Percentiles rank a stretch among this genome's conserved stretches.
Conservation (phyloP, 139 green algal species). For the Chlamydomonas sphaeroides region DNA sequence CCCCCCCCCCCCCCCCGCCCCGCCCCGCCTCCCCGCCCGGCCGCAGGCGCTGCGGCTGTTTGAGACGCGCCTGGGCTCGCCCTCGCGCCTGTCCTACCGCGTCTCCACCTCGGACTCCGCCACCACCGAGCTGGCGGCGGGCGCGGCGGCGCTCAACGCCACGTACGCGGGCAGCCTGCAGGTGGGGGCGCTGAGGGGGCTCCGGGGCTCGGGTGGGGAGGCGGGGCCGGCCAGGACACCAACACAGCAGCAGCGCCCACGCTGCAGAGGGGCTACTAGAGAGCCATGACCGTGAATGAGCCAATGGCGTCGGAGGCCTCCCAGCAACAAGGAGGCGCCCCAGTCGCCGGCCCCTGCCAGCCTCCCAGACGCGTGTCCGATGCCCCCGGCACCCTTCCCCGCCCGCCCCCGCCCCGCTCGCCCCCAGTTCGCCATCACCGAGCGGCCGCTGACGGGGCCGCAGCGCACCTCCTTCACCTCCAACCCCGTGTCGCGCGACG, state of each 20-base stretch:
- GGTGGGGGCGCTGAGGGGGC: neutral
- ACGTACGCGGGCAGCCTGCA: neutral
- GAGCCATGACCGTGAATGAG: too few species aligned
- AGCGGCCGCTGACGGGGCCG: neutral
- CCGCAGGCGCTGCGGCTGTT: too few species aligned
- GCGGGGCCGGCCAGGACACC: too few species aligned
- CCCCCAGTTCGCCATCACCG: conserved; percentile 5
- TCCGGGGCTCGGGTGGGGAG: too few species aligned
- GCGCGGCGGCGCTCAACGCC: neutral
- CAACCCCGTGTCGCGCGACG: neutral
- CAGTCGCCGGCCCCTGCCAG: neutral
- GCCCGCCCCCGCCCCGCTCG: neutral
- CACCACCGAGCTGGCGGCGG: neutral
- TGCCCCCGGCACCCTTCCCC: neutral
- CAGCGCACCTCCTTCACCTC: conserved; percentile 3
- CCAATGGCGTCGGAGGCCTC: too few species aligned
- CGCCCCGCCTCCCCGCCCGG: too few species aligned
- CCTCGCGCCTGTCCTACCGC: neutral
- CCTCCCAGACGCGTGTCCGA: neutral
- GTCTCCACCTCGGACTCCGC: neutral
- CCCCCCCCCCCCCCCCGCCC: too few species aligned
- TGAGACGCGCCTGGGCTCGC: neutral
- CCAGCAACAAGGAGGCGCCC: too few species aligned
- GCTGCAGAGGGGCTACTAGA: too few species aligned
- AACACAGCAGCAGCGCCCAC: too few species aligned